These are phyloP conservation scores for Leersia perrieri DNA, from an alignment of 176 grass and related monocot genomes.

Conservation along the genomic window DNA sequence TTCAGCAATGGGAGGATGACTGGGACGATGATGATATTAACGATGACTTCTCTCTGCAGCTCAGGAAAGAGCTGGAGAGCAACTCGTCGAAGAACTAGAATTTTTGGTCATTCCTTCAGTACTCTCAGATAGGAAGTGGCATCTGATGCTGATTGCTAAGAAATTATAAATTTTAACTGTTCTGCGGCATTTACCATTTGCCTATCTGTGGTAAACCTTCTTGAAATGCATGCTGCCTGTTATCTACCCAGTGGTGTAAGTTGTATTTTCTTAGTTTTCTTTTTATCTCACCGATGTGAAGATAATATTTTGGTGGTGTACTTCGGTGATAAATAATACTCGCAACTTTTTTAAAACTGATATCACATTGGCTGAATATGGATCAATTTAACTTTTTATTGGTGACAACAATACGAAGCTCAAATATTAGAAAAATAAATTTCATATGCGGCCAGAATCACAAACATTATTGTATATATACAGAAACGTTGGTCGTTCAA, in stretches of 20 bases:
- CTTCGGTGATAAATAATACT: too few relatives aligned
- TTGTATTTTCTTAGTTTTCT: neutral
- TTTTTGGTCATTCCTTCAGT: neutral
- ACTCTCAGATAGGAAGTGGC: neutral
- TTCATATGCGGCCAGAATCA: too few relatives aligned
- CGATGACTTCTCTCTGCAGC: slow-evolving; percentile 60
- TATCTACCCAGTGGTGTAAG: neutral
- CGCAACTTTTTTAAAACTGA: too few relatives aligned
- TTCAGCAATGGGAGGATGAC: slow-evolving; percentile 75
- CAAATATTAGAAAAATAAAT: too few relatives aligned
- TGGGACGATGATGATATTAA: slow-evolving; percentile 70
- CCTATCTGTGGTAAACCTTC: neutral
- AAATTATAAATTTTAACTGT: neutral
- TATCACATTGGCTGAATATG: too few relatives aligned
- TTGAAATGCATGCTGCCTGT: neutral
- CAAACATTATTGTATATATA: too few relatives aligned
- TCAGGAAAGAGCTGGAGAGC: slow-evolving; percentile 63
- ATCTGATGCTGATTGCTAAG: neutral
- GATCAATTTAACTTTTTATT: too few relatives aligned
- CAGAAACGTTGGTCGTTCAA: too few relatives aligned
- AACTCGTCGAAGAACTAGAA: slow-evolving; percentile 46
- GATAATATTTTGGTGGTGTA: neutral
- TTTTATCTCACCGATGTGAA: neutral
- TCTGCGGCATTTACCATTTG: neutral
- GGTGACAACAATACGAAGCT: too few relatives aligned